These are phyloP conservation scores for Lumnitzera littorea DNA, from an alignment of 345 rosid species.

Conservation along the genomic window DNA sequence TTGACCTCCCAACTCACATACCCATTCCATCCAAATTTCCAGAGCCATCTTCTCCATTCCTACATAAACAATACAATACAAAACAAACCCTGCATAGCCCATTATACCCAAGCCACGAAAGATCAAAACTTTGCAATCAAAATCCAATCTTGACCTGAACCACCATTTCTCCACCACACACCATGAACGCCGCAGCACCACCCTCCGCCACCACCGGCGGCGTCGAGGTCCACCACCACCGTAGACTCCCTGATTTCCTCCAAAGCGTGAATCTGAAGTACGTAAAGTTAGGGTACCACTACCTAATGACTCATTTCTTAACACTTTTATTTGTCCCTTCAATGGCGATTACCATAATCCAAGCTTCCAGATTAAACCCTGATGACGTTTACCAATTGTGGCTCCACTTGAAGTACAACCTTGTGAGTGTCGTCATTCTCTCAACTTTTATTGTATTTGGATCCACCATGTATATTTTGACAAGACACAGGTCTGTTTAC, in stretches of 20 bases:
- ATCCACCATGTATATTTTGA: conserved; percentile 72
- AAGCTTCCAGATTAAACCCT: conserved; percentile 53
- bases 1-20: neutral
- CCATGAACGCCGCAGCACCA: conserved; percentile 22
- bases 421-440: conserved; percentile 56
- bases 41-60: no score
- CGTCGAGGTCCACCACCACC: conserved; percentile 53
- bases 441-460: conserved; percentile 56
- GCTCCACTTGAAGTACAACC: conserved; percentile 85
- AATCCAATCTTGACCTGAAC: neutral
- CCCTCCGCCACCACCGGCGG: conserved; percentile 30
- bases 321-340: conserved; percentile 69
- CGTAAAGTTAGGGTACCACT: conserved; percentile 87
- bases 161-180: neutral
- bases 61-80: no score
- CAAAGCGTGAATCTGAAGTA: conserved; percentile 84
- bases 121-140: neutral
- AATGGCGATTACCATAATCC: conserved; percentile 43
- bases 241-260: conserved; percentile 73
- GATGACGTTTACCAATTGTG: conserved; percentile 59
- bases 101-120: neutral
- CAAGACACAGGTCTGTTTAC: conserved; percentile 72
- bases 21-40: neutral
- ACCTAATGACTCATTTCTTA: conserved; percentile 56
- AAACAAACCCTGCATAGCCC: neutral